phyloP scores from a whole-genome alignment of 1,284 basidiomycete genomes.

The Heterobasidion annosum region DNA sequence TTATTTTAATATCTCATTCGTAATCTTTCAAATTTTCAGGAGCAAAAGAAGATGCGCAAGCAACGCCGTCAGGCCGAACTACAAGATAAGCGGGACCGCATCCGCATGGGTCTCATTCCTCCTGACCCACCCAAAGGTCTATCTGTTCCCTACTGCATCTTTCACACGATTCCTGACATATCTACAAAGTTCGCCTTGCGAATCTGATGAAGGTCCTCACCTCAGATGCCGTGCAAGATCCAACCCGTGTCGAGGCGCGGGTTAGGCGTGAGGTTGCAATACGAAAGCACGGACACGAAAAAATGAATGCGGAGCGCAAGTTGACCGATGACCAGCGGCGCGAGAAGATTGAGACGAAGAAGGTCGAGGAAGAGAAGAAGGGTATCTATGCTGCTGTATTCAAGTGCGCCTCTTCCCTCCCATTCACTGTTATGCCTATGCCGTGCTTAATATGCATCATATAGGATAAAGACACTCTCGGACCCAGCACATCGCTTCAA shows the following conservation, averaged over 20 bases:
- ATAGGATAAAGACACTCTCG: constrained; percentile 79
- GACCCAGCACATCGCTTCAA: constrained; percentile 95
- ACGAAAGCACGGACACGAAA: constrained; percentile 84
- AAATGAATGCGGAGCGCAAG: constrained; percentile 88
- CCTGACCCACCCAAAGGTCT: constrained; percentile 92
- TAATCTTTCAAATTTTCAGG: constrained; percentile 31
- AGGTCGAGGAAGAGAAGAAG: constrained; percentile 78
- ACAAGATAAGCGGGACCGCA: constrained; percentile 92
- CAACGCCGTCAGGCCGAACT: constrained; percentile 83
- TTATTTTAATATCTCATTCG: constrained; percentile 5
- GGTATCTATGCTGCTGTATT: constrained; percentile 85
- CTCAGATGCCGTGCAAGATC: constrained; percentile 93
- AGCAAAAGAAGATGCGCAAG: constrained; percentile 95
- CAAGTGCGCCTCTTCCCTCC: constrained; percentile 47
- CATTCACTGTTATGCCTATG: background rate
- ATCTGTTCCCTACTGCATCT: constrained; percentile 11
- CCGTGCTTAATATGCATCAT: no score
- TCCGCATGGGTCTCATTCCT: constrained; percentile 93
- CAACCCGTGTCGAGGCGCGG: constrained; percentile 93
- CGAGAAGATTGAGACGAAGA: constrained; percentile 82
- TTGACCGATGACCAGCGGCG: constrained; percentile 84
- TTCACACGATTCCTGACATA: background rate
- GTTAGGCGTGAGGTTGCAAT: constrained; percentile 90
- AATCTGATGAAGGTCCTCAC: constrained; percentile 99
- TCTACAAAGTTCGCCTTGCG: constrained; percentile 71